Conservation (phyloP, 2,329 filamentous ascomycete genomes). For the Aspergillus candidus region DNA sequence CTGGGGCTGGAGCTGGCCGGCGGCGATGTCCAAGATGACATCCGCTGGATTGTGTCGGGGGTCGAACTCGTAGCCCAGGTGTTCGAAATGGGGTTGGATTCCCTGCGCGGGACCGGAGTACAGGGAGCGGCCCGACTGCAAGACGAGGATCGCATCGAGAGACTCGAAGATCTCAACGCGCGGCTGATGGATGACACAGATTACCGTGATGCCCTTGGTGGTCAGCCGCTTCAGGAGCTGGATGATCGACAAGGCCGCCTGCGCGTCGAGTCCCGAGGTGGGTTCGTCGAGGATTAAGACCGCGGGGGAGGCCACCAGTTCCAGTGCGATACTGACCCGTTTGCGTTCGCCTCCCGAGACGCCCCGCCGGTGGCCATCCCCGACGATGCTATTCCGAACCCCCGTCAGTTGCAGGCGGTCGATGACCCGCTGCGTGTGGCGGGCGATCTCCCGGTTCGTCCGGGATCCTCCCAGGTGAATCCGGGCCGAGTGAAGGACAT, state of each 20-base stretch:
- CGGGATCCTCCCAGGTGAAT: conserved; percentile 50
- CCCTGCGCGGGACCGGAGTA: conserved; percentile 27
- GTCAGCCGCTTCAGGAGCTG: conserved; percentile 49
- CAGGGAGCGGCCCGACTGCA: conserved; percentile 51
- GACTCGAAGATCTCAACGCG: conserved; percentile 54
- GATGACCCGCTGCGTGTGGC: too few relatives aligned
- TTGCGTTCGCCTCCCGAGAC: conserved; percentile 56
- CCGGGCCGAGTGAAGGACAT: conserved; percentile 55
- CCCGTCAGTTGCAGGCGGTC: too few relatives aligned
- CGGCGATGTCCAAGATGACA: conserved; percentile 57
- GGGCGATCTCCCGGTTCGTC: conserved; percentile 27
- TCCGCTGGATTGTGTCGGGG: conserved; percentile 51
- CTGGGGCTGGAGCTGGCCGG: conserved; percentile 15
- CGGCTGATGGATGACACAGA: conserved; percentile 57
- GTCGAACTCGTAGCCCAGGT: conserved; percentile 47
- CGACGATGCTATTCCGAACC: conserved; percentile 34
- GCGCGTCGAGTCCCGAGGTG: conserved; percentile 51
- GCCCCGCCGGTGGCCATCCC: conserved; percentile 46
- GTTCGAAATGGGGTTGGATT: conserved; percentile 30
- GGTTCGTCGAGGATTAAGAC: conserved; percentile 52
- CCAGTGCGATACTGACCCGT: conserved; percentile 54
- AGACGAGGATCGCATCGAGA: conserved; percentile 52
- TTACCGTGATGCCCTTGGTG: conserved; percentile 51
- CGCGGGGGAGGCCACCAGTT: conserved; percentile 53
- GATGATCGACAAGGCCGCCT: conserved; percentile 53